These are phyloP conservation scores for Stylonectria norvegica DNA, from an alignment of 2,329 filamentous ascomycete genomes.

Conservation along the genomic window DNA sequence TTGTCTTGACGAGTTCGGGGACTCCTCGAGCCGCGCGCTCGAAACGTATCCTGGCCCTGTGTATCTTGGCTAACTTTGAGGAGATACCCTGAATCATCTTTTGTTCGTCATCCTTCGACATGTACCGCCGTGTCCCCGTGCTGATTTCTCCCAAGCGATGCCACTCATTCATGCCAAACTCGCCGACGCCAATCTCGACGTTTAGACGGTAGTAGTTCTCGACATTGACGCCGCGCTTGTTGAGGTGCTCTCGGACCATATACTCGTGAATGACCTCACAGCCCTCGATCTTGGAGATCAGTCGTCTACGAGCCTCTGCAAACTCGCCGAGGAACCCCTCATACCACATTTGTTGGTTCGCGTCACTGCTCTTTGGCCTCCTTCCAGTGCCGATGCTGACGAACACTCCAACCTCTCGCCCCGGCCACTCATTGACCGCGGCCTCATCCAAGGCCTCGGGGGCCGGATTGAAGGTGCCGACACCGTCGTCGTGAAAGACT, in stretches of 20 bases:
- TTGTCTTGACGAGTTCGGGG: constrained; percentile 43
- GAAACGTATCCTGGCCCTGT: constrained; percentile 69
- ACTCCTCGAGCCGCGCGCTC: constrained; percentile 46
- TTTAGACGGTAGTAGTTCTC: constrained; percentile 97
- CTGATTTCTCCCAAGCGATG: constrained; percentile 90
- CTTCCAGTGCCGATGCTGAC: constrained; percentile 93
- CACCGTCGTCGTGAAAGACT: constrained; percentile 88
- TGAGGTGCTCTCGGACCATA: constrained; percentile 77
- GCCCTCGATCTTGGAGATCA: constrained; percentile 91
- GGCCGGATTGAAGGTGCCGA: constrained; percentile 87
- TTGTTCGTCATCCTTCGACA: constrained; percentile 70
- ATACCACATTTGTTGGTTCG: constrained; percentile 80
- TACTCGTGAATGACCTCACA: constrained; percentile 87
- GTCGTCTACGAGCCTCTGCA: constrained; percentile 77
- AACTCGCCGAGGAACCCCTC: constrained; percentile 91
- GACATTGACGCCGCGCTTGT: constrained; percentile 72
- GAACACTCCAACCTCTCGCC: constrained; percentile 86
- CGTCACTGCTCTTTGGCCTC: constrained; percentile 62
- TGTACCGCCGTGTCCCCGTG: constrained; percentile 82
- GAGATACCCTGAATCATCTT: constrained; percentile 73
- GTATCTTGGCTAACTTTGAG: constrained; percentile 77
- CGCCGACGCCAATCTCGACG: constrained; percentile 90
- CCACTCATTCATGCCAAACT: constrained; percentile 99
- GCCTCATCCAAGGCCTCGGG: constrained; percentile 87
- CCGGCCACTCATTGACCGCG: constrained; percentile 89